Evolutionary conservation across 345 rosid species (phyloP).

Genomic region (Aethionema arabicum): DNA sequence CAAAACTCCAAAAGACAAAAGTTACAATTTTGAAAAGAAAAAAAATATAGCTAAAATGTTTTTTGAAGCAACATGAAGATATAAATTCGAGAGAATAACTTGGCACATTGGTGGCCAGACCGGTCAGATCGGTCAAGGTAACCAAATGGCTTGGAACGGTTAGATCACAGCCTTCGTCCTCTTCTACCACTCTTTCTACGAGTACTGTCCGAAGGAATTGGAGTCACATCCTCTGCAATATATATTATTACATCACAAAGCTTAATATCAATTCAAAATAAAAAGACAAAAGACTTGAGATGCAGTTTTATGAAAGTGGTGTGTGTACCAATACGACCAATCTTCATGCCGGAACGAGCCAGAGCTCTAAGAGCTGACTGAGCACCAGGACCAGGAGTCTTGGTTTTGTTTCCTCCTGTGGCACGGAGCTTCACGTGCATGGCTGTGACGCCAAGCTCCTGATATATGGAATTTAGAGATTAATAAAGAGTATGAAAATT

Average conservation of each 20-base stretch:
- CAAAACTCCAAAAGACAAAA: too few species aligned
- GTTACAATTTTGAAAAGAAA: too few species aligned
- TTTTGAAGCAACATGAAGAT: too few species aligned
- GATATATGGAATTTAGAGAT: background rate
- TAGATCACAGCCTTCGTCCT: conserved; percentile 73
- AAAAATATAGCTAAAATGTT: too few species aligned
- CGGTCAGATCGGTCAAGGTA: background rate
- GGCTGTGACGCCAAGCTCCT: conserved; percentile 83
- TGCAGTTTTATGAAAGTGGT: background rate
- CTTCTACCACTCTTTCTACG: conserved; percentile 89
- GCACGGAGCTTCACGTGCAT: conserved; percentile 87
- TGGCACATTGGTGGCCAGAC: too few species aligned
- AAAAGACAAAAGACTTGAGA: background rate
- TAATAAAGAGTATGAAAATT: background rate
- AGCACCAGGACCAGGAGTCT: conserved; percentile 92
- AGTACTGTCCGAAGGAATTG: conserved; percentile 78
- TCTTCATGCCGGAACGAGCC: conserved; percentile 92
- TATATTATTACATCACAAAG: conserved; percentile 5
- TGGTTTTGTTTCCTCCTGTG: conserved; percentile 85
- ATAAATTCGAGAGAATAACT: too few species aligned
- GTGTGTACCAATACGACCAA: conserved; percentile 72
- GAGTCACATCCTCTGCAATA: conserved; percentile 79
- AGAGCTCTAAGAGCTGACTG: conserved; percentile 85
- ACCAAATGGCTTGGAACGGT: background rate
- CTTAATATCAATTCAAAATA: background rate